Evolutionary conservation across 2,329 filamentous ascomycete species (phyloP).

Genomic region (Ceratocystis cubensis): DNA sequence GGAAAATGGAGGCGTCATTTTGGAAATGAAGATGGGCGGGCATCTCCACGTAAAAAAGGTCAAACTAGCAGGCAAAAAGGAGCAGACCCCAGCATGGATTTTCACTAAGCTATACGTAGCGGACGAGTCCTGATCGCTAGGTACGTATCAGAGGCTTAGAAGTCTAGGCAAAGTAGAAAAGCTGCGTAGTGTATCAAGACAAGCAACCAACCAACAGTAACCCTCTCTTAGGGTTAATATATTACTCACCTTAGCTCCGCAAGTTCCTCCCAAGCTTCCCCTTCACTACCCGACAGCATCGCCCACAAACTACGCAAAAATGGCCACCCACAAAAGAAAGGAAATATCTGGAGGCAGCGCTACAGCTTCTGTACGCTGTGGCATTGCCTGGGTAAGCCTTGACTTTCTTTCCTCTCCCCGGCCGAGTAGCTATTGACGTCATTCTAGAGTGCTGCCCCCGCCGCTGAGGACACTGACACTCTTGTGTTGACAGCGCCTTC

Average conservation of each 20-base stretch:
- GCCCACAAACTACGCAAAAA: not conserved
- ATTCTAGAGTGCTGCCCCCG: slow-evolving; percentile 6
- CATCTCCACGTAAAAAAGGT: slow-evolving; percentile 27
- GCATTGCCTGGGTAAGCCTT: slow-evolving; percentile 19
- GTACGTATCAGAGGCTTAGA: no score
- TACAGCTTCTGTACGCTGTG: slow-evolving; percentile 8
- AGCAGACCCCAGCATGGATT: slow-evolving; percentile 23
- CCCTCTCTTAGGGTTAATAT: not conserved
- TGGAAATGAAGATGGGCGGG: slow-evolving; percentile 23
- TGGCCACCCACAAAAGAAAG: not conserved
- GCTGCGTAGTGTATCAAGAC: no score
- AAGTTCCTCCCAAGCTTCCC: not conserved
- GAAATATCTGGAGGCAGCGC: slow-evolving; percentile 12
- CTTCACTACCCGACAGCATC: not conserved
- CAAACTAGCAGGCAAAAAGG: slow-evolving; percentile 29
- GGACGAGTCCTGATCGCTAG: not conserved
- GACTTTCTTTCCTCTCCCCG: no score
- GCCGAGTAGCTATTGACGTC: not conserved
- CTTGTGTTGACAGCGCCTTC: slow-evolving; percentile 49
- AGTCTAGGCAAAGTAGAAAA: no score
- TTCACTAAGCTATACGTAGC: not conserved
- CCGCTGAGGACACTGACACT: slow-evolving; percentile 29
- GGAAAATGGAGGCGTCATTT: slow-evolving; percentile 22
- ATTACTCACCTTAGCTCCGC: not conserved
- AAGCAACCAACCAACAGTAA: not conserved